Percentiles rank a stretch among this genome's conserved stretches.
Evolutionary conservation across 2,329 filamentous ascomycete species (phyloP).

Genomic region (Cryphonectria japonica): DNA sequence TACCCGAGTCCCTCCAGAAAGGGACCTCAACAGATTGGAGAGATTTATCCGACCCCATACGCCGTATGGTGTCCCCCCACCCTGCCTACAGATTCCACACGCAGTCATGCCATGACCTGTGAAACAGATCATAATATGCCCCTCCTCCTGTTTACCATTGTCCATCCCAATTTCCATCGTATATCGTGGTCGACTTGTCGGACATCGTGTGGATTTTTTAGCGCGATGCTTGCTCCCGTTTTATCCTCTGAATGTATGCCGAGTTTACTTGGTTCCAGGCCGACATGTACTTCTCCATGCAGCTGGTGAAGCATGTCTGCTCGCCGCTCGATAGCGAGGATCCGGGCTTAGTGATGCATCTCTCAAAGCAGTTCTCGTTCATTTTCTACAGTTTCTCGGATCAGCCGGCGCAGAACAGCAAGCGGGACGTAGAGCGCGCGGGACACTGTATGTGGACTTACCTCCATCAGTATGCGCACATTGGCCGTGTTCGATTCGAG

Average conservation of each 20-base stretch:
- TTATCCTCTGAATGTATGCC: constrained; percentile 67
- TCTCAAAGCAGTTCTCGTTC: constrained; percentile 80
- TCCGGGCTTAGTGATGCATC: constrained; percentile 73
- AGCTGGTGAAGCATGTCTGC: constrained; percentile 71
- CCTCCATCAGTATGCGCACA: constrained; percentile 71
- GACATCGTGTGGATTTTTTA: constrained; percentile 10
- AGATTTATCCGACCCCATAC: background rate
- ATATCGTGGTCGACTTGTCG: background rate
- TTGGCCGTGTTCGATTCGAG: constrained; percentile 69
- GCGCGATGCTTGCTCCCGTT: constrained; percentile 52
- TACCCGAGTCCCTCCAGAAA: constrained; percentile 13
- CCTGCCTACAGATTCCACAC: background rate
- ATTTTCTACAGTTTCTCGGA: constrained; percentile 61
- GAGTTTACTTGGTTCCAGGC: constrained; percentile 77
- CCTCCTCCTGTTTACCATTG: background rate
- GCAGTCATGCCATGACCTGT: background rate
- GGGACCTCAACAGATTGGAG: constrained; percentile 16
- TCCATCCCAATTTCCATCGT: background rate
- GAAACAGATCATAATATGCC: background rate
- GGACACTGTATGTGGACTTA: constrained; percentile 42
- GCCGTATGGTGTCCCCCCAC: background rate
- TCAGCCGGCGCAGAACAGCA: constrained; percentile 21
- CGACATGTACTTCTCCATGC: constrained; percentile 85
- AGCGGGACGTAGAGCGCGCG: background rate
- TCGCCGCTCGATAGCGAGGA: constrained; percentile 69